Base-by-base conservation (phyloP, 2,329 filamentous ascomycete species). In the Aspergillus sp. region DNA sequence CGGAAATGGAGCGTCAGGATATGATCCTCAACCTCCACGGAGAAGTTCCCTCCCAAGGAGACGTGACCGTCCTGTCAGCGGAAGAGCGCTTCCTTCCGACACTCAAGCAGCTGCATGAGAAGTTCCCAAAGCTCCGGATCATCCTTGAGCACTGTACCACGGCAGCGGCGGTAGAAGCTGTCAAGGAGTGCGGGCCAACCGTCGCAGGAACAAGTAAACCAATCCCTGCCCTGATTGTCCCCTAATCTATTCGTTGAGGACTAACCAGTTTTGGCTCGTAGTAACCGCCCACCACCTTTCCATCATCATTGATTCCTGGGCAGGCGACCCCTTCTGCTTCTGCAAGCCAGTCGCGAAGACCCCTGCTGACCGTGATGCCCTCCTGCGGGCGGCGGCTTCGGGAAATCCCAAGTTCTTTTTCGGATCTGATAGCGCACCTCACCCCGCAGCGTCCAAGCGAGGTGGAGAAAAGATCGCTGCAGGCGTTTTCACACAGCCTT, bases 11-110 rank as follows among this genome's bases (percentile, higher is more conserved):
- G 74, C 81, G 88, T 62, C 87, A 93, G 67, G 88, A 89, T 67
- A 82, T 97, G 74, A 85, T 96, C n/a, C 84, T 96, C 47, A 97
- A 97, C 79, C 82, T 98, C n/a, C 93, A 98, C 75, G 94, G 93
- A 67, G 94, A 97, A 55, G 66, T 67, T 30, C 74, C 74, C 7
- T 74, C 73, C 38, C 65, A 64, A 30, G 74, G 72, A 13, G 74
- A 75, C 53, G 80, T 85, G 62, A 86, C 84, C 0, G 83, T 86
- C 31, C 79, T 92, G 65, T 91, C 89, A 69, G 89, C 89, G 22
- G 91, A 93, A 76, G 84, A 87, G 64, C 83, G 82, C 2, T 98
- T 98, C 79, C 82, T 98, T 8, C 93, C 93, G 0, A 94, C 89
- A 0, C 82, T 97, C 38, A 82, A 85, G 65, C 84, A 85, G 19